Percentiles rank a stretch among this genome's conserved stretches.
phyloP scores from a whole-genome alignment of 768 basidiomycete species.

The Clitopilus passeckerianus region DNA sequence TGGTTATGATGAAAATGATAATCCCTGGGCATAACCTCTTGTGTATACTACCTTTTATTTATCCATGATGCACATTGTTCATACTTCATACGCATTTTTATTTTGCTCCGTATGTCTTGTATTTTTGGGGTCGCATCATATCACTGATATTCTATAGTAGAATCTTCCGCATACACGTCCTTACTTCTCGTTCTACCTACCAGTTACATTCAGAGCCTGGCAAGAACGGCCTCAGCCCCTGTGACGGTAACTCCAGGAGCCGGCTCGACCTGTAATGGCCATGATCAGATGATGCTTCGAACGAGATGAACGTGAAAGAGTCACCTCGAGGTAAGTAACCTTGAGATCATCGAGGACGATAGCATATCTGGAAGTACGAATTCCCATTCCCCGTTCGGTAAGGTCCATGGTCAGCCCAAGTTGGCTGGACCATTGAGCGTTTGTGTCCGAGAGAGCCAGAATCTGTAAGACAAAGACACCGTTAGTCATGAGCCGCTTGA shows the following conservation, averaged over 20 bases:
- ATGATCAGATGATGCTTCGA: constrained; percentile 8
- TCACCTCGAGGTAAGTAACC: constrained; percentile 60
- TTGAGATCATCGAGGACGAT: constrained; percentile 66
- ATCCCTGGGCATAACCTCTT: constrained; percentile 51
- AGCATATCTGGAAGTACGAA: constrained; percentile 59
- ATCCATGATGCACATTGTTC: constrained; percentile 7
- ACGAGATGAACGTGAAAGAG: background rate
- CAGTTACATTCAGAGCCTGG: constrained; percentile 26
- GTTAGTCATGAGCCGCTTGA: background rate
- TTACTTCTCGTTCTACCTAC: background rate
- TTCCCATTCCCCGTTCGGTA: constrained; percentile 41
- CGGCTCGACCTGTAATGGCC: constrained; percentile 38
- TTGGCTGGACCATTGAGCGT: constrained; percentile 49
- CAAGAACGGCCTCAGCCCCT: constrained; percentile 54
- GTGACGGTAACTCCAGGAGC: constrained; percentile 49
- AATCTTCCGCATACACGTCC: background rate
- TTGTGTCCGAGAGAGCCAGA: constrained; percentile 49
- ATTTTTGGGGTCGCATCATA: background rate
- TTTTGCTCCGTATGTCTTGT: background rate
- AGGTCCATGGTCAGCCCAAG: constrained; percentile 56
- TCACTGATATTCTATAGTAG: background rate
- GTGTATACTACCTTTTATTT: constrained; percentile 8
- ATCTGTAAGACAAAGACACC: constrained; percentile 36
- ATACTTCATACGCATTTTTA: constrained; percentile 7
- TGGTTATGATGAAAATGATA: constrained; percentile 36